Percentiles rank a stretch among this genome's conserved stretches.
These are phyloP conservation scores for Hericium alpestre DNA, from an alignment of 768 basidiomycete species.

Conservation along the genomic window DNA sequence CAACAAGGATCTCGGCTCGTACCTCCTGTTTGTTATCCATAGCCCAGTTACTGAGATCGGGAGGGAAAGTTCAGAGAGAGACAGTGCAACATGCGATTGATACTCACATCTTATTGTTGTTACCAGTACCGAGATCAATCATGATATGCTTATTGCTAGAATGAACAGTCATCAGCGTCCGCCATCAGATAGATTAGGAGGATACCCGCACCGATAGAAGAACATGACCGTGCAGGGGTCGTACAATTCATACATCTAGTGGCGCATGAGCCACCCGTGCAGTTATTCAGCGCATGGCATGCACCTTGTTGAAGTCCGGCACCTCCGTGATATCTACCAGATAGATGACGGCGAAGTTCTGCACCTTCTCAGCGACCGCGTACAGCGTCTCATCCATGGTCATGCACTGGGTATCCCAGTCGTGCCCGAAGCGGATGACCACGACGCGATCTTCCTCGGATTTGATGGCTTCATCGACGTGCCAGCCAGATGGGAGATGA, in stretches of 20 bases:
- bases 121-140: constrained; percentile 99
- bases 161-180: no score
- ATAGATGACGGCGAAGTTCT: constrained; percentile 98
- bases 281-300: constrained; percentile 8
- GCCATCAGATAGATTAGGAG: no score
- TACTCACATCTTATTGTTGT: constrained; percentile 96
- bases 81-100: background rate
- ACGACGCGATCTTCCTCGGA: constrained; percentile 96
- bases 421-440: constrained; percentile 89
- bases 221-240: constrained; percentile 98
- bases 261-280: background rate
- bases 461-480: constrained; percentile 97
- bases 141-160: constrained; percentile 95
- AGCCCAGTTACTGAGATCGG: constrained; percentile 77
- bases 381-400: constrained; percentile 97
- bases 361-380: constrained; percentile 86
- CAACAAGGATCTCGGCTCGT: constrained; percentile 12
- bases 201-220: constrained; percentile 74
- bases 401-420: constrained; percentile 93
- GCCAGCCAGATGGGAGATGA: constrained; percentile 89
- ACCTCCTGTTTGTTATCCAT: constrained; percentile 99
- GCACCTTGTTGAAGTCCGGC: constrained; percentile 95
- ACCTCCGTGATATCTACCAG: constrained; percentile 92
- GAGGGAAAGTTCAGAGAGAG: background rate
- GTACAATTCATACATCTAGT: constrained; percentile 96